These are phyloP conservation scores for Sphaerobolus stellatus DNA, from an alignment of 1,284 basidiomycete genomes.

Conservation along the genomic window DNA sequence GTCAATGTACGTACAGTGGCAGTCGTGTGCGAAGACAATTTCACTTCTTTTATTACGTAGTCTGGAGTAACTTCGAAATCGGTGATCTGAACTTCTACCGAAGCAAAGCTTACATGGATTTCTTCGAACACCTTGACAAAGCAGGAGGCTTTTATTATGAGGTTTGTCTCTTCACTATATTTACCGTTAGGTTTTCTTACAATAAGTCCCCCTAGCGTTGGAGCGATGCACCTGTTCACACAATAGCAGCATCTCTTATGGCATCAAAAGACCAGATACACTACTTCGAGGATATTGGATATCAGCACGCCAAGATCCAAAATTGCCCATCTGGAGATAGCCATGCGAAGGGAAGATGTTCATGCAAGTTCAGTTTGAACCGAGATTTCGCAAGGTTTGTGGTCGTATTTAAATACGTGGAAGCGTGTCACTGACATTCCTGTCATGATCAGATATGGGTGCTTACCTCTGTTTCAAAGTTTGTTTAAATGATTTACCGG, in stretches of 20 bases:
- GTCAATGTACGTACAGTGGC: conserved; percentile 83
- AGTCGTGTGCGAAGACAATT: no score
- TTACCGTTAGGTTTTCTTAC: neutral
- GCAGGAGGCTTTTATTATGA: conserved; percentile 87
- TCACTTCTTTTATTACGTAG: no score
- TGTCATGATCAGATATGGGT: no score
- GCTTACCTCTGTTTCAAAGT: no score
- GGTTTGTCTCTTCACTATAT: conserved; percentile 39
- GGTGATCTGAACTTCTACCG: conserved; percentile 82
- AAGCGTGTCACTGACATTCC: no score
- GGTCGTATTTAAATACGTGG: no score
- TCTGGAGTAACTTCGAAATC: conserved; percentile 85
- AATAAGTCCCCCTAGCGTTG: conserved; percentile 52
- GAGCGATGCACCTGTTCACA: conserved; percentile 88
- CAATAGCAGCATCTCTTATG: conserved; percentile 76
- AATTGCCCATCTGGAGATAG: conserved; percentile 59
- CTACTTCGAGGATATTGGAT: conserved; percentile 66
- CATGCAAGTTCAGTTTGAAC: no score
- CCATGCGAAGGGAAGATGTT: conserved; percentile 48
- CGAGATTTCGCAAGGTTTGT: no score
- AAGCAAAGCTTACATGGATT: conserved; percentile 70
- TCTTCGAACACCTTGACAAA: conserved; percentile 75
- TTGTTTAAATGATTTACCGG: no score
- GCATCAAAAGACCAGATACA: conserved; percentile 69
- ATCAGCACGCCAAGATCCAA: conserved; percentile 57